Evolutionary conservation across 2,329 filamentous ascomycete genomes (phyloP).

Genomic region (Fusarium albidum): DNA sequence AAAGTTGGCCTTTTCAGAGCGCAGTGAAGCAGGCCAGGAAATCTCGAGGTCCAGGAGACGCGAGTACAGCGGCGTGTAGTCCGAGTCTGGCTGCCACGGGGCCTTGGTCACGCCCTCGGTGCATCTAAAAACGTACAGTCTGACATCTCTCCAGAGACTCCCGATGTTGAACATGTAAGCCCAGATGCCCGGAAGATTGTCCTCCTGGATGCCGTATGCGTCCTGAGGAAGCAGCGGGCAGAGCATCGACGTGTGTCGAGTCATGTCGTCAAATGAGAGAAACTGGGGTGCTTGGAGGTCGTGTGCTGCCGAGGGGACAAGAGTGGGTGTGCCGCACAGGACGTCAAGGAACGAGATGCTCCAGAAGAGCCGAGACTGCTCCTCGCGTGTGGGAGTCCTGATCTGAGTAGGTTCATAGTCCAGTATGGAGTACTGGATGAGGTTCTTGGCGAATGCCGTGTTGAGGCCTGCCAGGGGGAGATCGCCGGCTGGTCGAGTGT

Average conservation of each 20-base stretch:
- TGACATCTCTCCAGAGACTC: slow-evolving; percentile 9
- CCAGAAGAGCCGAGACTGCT: slow-evolving; percentile 11
- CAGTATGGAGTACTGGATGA: not conserved
- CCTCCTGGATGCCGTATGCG: fast-evolving
- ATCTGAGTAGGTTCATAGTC: fast-evolving
- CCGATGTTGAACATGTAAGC: slow-evolving; percentile 4
- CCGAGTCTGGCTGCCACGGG: slow-evolving; percentile 23
- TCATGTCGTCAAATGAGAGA: not conserved
- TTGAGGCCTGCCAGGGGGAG: slow-evolving; percentile 19
- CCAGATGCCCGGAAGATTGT: slow-evolving; percentile 4
- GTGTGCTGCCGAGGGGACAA: not conserved
- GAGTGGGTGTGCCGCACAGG: not conserved
- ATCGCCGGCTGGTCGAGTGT: slow-evolving; percentile 5
- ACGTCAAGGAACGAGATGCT: slow-evolving; percentile 6
- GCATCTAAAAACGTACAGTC: slow-evolving; percentile 18
- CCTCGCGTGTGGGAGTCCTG: not conserved
- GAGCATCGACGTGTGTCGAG: not conserved
- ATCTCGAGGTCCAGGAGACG: slow-evolving; percentile 9
- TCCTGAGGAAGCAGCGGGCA: not conserved
- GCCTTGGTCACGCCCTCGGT: slow-evolving; percentile 2
- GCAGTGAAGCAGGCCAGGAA: not conserved
- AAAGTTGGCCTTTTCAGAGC: slow-evolving; percentile 14
- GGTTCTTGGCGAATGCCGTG: slow-evolving; percentile 13
- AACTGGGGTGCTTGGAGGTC: not conserved
- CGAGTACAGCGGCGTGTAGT: slow-evolving; percentile 16